Evolutionary conservation across 2,329 filamentous ascomycete species (phyloP), one percentile per base, ranked within the genome.

Genomic region (Curvularia spicifera): DNA sequence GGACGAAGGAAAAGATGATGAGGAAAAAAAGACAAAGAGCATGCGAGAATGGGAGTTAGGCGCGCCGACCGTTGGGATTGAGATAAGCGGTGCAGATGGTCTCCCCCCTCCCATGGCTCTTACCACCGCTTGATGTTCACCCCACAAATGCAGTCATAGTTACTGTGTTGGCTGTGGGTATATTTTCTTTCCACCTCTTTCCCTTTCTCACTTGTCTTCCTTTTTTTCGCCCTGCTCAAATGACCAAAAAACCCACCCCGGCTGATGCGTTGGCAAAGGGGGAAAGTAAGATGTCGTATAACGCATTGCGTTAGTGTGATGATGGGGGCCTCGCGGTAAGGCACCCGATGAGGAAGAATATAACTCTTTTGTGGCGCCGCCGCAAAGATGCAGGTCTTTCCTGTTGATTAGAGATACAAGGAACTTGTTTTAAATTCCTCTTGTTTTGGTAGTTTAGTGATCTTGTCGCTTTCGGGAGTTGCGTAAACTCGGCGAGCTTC

Each of bases 241-340:
- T 61, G 48, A 61, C 45, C 29, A 31, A 31, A 31, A 31, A 31
- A 12, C 29, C 29, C 5, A 28, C 26, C 29, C 56, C 51, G 59
- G 52, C 9, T 45, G 45, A 49, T 50, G 50, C 51, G 55, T 35
- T 48, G 43, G 43, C 55, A 49, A 31, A 35, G 42, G 31, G 33
- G 29, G 44, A 18, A 56, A 53, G 50, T 47, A n/a, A 35, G 39
- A 29, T 44, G 33, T 31, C 29, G 22, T 42, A 39, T 42, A 20
- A 52, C 42, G 22, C 47, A 45, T 51, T 35, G 56, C 42, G 26
- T 53, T 60, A 60, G 58, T 31, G 59, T 12, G 52, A 51, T 53
- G 45, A 51, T 56, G 49, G 42, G 22, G 50, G 51, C 50, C 62
- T 63, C 54, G 62, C 60, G 49, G 45, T 59, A 65, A 50, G 60